Evolutionary conservation across 805 yeast species (phyloP), one percentile per base, ranked within the genome.

Genomic region (Diddensiella transvaalensis): DNA sequence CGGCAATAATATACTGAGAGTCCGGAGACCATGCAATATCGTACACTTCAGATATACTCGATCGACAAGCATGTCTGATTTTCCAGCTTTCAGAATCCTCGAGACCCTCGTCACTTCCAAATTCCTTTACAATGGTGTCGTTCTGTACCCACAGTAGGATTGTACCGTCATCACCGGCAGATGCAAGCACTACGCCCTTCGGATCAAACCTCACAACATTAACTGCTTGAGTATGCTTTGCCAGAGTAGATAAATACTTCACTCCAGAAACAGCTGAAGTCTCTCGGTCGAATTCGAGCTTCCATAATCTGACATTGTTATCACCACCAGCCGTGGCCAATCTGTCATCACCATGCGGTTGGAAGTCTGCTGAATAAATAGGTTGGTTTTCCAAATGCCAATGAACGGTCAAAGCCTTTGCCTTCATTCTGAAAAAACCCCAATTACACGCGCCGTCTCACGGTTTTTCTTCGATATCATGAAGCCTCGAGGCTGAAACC

Each of bases 141-240:
- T 44, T 54, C 18, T 75, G 70, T 36, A 70, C 73, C 99, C 99
- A 93, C 30, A 93, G 66, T 54, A 90, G 72, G 22, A 93, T 76
- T 4, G 84, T 80, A 1, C 99, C 98, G 64, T 93, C 99, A 62
- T 93, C 99, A 2, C 97, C 95, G 0, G 96, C 97, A 0, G 91
- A 77, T 0, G 98, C 98, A 19, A 93, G 69, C 4, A 76, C 55
- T 1, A 44, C 47, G 42, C 96, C 96, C 2, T 64, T 67, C 2
- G 83, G 81, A 60, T 79, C 83, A 62, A 90, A 93, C 44, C 96
- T 70, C 3, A 87, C 96, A 29, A 81, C 90, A 61, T 93, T 93
- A 18, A 93, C 96, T 0, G 98, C 96, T 63, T 89, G 96, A 1
- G 93, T 86, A 63, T 93, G 99, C 58, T 88, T 89, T 2, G 84